These are phyloP conservation scores for Dovyalis caffra DNA, from an alignment of 345 rosid species.

Conservation along the genomic window DNA sequence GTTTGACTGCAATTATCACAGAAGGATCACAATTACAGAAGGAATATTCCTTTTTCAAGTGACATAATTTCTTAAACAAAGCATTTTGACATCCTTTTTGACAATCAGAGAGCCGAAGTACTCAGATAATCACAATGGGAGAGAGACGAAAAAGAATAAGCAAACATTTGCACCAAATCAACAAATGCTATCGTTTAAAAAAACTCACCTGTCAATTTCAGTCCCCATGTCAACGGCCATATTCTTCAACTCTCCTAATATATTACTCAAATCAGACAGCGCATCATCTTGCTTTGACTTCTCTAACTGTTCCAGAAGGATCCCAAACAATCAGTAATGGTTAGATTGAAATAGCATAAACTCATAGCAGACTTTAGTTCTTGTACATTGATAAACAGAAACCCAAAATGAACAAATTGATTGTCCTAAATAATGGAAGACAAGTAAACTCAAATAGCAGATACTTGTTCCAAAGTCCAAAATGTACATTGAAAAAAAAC, in stretches of 20 bases:
- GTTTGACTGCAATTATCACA: slow-evolving; percentile 51
- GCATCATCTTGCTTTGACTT: slow-evolving; percentile 80
- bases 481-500: neutral
- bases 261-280: slow-evolving; percentile 60
- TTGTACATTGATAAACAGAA: neutral
- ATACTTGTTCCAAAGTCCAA: too few species aligned
- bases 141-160: neutral
- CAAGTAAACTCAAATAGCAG: neutral
- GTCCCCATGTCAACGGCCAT: slow-evolving; percentile 92
- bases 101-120: neutral
- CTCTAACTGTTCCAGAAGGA: slow-evolving; percentile 51
- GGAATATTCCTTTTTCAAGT: neutral
- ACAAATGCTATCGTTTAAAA: neutral
- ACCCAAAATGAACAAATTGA: neutral
- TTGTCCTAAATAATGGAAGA: neutral
- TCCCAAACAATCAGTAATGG: neutral
- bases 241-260: slow-evolving; percentile 68
- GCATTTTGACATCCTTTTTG: neutral
- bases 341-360: neutral
- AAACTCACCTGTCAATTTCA: slow-evolving; percentile 67
- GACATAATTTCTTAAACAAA: neutral
- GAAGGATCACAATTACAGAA: neutral
- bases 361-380: neutral
- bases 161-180: neutral
- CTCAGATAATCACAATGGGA: neutral